These are phyloP conservation scores for Orbilia quercus DNA, from an alignment of 2,329 filamentous ascomycete species.

Conservation along the genomic window DNA sequence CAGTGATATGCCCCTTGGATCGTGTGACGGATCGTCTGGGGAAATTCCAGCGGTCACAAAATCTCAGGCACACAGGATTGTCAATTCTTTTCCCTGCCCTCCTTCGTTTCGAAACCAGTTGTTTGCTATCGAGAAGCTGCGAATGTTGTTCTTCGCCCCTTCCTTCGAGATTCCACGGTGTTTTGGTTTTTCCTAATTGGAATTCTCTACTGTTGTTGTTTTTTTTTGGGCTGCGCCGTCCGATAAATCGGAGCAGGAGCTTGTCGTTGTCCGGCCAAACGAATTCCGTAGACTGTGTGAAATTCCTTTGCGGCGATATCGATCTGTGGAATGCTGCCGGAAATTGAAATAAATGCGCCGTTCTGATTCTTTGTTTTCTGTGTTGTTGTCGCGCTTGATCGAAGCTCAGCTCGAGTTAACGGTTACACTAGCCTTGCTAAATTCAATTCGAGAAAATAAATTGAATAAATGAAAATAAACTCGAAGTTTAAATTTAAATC, in stretches of 20 bases:
- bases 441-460: neutral
- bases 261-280: slow-evolving; percentile 8
- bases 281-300: neutral
- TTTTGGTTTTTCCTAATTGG: slow-evolving; percentile 22
- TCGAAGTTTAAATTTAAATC: neutral
- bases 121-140: neutral
- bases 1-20: neutral
- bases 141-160: neutral
- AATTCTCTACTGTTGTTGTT: slow-evolving; percentile 8
- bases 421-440: too few species aligned
- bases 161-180: slow-evolving; percentile 4
- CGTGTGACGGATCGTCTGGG: neutral
- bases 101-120: slow-evolving; percentile 25
- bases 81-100: slow-evolving; percentile 9
- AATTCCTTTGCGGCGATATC: slow-evolving; percentile 11
- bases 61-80: neutral
- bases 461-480: too few species aligned
- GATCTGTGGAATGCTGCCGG: slow-evolving; percentile 26
- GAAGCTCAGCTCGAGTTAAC: slow-evolving; percentile 3
- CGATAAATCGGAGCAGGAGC: neutral
- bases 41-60: neutral
- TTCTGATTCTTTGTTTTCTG: neutral
- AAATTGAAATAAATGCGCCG: neutral
- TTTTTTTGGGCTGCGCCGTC: neutral
- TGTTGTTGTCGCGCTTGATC: slow-evolving; percentile 1